Percentiles rank a stretch among this genome's conserved stretches.
These are phyloP conservation scores for Epicoccum sorghinum DNA, from an alignment of 2,329 filamentous ascomycete genomes.

Conservation along the genomic window DNA sequence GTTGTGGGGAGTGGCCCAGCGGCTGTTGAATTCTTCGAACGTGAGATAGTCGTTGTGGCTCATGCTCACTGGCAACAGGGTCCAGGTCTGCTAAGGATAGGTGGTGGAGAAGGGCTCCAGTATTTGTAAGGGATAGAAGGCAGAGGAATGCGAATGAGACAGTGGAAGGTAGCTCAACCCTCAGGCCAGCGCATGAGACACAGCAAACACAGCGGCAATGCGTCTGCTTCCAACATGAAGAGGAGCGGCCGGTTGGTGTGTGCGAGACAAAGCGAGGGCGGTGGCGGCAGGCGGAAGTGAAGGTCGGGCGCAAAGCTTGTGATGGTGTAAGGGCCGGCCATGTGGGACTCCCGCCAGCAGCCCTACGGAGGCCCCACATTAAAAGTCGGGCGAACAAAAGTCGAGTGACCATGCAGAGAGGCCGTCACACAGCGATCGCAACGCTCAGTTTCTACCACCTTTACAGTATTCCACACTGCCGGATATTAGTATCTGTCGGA, in stretches of 20 bases:
- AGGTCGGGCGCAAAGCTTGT: slow-evolving; percentile 19
- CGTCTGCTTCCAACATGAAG: slow-evolving; percentile 45
- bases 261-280: slow-evolving; percentile 16
- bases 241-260: slow-evolving; percentile 14
- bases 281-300: slow-evolving; percentile 23
- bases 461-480: no score
- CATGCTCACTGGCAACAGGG: slow-evolving; percentile 20
- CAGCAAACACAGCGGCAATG: slow-evolving; percentile 36
- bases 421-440: neutral
- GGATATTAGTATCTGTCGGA: no score
- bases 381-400: slow-evolving; percentile 2
- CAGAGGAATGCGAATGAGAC: slow-evolving; percentile 14
- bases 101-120: slow-evolving; percentile 14
- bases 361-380: slow-evolving; percentile 9
- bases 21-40: slow-evolving; percentile 26
- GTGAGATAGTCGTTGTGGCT: slow-evolving; percentile 25
- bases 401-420: slow-evolving; percentile 3
- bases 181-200: slow-evolving; percentile 42
- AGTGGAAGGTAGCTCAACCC: slow-evolving; percentile 30
- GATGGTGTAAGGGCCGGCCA: slow-evolving; percentile 7
- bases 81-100: slow-evolving; percentile 1
- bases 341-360: slow-evolving; percentile 11
- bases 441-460: neutral
- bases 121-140: slow-evolving; percentile 18
- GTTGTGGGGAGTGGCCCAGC: slow-evolving; percentile 19